Conservation (phyloP, 495 filamentous ascomycete genomes). For the Bathelium albidoporum region DNA sequence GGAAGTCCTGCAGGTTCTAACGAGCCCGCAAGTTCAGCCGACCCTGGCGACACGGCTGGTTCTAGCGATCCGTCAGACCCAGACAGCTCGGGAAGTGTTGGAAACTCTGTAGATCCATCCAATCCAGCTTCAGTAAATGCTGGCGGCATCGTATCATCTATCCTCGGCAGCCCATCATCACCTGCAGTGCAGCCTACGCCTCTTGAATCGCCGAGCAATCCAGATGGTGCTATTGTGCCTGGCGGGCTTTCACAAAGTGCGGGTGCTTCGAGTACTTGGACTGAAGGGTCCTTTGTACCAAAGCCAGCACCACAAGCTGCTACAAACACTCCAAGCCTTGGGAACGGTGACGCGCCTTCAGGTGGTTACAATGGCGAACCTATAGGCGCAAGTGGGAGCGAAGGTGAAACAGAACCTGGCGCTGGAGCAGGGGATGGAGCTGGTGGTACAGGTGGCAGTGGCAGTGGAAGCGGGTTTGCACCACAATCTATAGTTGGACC, state of each 20-base stretch:
- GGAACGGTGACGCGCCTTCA: background rate
- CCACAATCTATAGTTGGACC: too few species aligned
- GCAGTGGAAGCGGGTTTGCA: background rate
- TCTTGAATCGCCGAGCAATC: background rate
- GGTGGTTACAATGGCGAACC: too few species aligned
- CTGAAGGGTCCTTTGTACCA: background rate
- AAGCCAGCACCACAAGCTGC: background rate
- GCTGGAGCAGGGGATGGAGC: background rate
- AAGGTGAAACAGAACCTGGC: background rate
- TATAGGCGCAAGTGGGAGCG: background rate
- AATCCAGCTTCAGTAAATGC: background rate
- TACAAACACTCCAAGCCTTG: background rate
- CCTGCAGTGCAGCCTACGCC: background rate
- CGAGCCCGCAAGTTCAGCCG: background rate
- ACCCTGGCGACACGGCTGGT: background rate
- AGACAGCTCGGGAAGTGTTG: background rate
- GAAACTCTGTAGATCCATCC: background rate
- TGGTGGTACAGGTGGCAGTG: background rate
- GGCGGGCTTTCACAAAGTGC: too few species aligned
- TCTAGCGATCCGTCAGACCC: background rate
- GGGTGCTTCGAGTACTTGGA: background rate
- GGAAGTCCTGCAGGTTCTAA: background rate
- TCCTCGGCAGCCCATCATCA: background rate
- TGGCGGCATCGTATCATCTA: background rate
- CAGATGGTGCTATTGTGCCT: background rate